phyloP scores from a whole-genome alignment of 148 eudicot species.

The Gaultheria prostrata region DNA sequence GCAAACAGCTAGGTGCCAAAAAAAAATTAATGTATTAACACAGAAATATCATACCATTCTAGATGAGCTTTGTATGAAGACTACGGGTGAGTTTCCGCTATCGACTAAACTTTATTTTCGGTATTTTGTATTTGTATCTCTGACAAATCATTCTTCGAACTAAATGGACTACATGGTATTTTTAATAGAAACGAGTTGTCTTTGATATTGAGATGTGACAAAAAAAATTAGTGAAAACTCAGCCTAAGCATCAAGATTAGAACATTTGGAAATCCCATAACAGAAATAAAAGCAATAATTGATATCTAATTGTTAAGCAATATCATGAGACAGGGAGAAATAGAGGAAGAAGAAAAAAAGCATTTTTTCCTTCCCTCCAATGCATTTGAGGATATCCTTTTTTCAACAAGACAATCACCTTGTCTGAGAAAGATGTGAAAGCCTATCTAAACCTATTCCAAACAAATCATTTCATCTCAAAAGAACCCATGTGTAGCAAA shows the following conservation, averaged over 20 bases:
- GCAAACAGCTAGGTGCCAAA: slow-evolving; percentile 12
- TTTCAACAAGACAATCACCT: slow-evolving; percentile 38
- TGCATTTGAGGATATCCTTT: slow-evolving; percentile 22
- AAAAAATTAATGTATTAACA: neutral
- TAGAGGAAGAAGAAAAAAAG: slow-evolving; percentile 13
- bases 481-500: neutral
- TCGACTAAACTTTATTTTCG: too few species aligned
- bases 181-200: too few species aligned
- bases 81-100: too few species aligned
- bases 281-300: slow-evolving; percentile 13
- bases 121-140: too few species aligned
- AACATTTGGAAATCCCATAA: neutral
- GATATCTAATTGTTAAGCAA: slow-evolving; percentile 5
- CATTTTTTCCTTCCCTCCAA: slow-evolving; percentile 25
- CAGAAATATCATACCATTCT: neutral
- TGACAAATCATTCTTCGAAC: too few species aligned
- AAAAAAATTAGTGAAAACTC: too few species aligned
- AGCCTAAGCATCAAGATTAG: slow-evolving; percentile 1
- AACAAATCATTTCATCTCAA: neutral
- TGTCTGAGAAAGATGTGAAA: slow-evolving; percentile 44
- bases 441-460: slow-evolving; percentile 32
- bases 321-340: slow-evolving; percentile 1
- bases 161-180: too few species aligned
- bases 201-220: too few species aligned
- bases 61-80: neutral